Conservation (phyloP, 2,329 filamentous ascomycete genomes). For the Thielaviopsis euricoi region DNA sequence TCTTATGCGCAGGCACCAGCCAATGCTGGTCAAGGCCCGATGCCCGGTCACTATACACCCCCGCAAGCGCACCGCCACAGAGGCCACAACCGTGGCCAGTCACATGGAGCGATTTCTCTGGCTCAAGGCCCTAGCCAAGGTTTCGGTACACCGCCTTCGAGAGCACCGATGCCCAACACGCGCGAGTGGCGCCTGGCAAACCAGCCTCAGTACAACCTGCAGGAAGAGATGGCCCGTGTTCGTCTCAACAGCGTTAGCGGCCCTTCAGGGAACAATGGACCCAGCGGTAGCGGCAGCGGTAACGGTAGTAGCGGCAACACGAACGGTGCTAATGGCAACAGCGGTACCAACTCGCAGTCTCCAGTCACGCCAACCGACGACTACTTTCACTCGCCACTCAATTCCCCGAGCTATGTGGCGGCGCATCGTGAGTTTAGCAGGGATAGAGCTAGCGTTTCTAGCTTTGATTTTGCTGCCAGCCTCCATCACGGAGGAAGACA, state of each 20-base stretch:
- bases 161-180: not conserved
- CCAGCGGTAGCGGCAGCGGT: not conserved
- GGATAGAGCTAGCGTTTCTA: constrained; percentile 9
- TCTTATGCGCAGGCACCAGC: not conserved
- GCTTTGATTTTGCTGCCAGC: constrained; percentile 7
- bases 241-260: not conserved
- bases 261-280: too few species aligned
- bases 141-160: not conserved
- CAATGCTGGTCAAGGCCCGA: not conserved
- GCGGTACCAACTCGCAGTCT: constrained; percentile 10
- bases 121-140: not conserved
- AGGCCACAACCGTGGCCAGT: constrained; percentile 8
- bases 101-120: constrained; percentile 4
- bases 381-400: constrained; percentile 7
- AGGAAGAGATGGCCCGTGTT: constrained; percentile 7
- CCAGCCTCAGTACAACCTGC: constrained; percentile 6
- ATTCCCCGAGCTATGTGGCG: constrained; percentile 4
- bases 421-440: not conserved
- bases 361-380: constrained; percentile 9
- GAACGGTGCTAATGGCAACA: not conserved
- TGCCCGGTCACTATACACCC: not conserved
- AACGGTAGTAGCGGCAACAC: not conserved
- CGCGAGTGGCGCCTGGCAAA: constrained; percentile 5
- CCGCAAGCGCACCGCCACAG: not conserved
- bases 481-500: not conserved